phyloP scores from a whole-genome alignment of 1,284 basidiomycete species.

The Cutaneotrichosporon sp. region DNA sequence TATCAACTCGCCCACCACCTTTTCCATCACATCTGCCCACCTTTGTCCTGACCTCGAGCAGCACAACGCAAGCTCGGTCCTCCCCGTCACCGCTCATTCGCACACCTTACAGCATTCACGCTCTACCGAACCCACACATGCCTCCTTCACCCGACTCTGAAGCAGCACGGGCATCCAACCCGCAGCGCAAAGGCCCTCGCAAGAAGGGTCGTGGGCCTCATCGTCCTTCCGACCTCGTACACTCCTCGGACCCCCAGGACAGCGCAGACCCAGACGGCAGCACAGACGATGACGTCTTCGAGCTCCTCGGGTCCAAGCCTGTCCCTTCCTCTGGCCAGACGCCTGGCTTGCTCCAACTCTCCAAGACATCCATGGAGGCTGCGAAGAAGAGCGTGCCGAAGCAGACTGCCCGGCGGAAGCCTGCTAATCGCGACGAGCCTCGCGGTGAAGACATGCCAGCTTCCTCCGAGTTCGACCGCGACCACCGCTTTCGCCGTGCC shows the following conservation, averaged over 20 bases:
- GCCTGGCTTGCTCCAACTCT: constrained; percentile 20
- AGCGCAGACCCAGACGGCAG: constrained; percentile 17
- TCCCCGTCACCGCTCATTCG: constrained; percentile 14
- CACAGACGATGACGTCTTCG: constrained; percentile 33
- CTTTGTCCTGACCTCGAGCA: constrained; percentile 1
- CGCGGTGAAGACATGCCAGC: background rate
- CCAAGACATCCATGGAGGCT: constrained; percentile 20
- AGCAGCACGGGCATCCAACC: constrained; percentile 1
- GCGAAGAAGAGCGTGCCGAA: constrained; percentile 18
- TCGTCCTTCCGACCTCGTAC: background rate
- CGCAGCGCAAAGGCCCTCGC: constrained; percentile 9
- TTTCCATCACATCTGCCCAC: background rate
- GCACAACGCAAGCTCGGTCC: background rate
- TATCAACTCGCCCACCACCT: constrained; percentile 9
- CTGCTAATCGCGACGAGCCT: background rate
- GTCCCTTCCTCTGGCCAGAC: background rate
- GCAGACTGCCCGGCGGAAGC: constrained; percentile 1
- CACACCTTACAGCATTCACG: constrained; percentile 6
- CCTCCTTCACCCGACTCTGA: background rate
- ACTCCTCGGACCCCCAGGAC: constrained; percentile 6
- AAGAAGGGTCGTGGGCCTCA: constrained; percentile 16
- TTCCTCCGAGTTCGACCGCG: background rate
- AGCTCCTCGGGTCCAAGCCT: constrained; percentile 31
- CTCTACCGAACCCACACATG: background rate
- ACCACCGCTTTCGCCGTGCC: constrained; percentile 10